Evolutionary conservation across 768 basidiomycete genomes (phyloP), one percentile per base, ranked within the genome.

Genomic region (Mycena sanguinolenta): DNA sequence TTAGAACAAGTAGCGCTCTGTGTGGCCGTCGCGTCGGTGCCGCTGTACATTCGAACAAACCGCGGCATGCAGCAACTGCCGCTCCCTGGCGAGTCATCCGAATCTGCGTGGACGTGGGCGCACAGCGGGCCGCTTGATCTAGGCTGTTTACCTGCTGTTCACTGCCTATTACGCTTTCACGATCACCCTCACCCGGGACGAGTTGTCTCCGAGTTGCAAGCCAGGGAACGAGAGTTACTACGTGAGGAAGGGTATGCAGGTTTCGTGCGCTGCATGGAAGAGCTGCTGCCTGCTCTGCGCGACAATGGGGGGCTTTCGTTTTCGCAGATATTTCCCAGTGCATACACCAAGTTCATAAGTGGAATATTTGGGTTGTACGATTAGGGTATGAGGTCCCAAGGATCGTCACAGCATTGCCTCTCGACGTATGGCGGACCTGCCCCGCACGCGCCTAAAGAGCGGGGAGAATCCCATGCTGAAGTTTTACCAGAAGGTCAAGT

Each of bases 401-500:
- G n/a, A n/a, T n/a, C n/a, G n/a, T n/a, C n/a, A n/a, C n/a, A n/a
- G n/a, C n/a, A n/a, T n/a, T n/a, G n/a, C 78, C 82, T 98, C 85
- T 87, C 89, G 76, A 91, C 92, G 55, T 99, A 95, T 77, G 96
- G 90, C 42, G n/a, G 91, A 95, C 69, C 76, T 95, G 38, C 83
- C 82, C 69, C 85, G 83, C 79, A 98, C 97, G 25, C 85, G 85
- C 53, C 80, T 96, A 63, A 84, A 83, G 70, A 96, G 89, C 78
- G 95, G 96, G 59, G 94, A 94, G 81, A 97, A 96, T 79, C 95
- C 96, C 9, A 85, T 98, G 86, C 76, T 96, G 65, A 90, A 92
- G 74, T 96, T 92, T 79, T 98, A 98, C 79, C 89, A 92, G 81
- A 98, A 98, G 82, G 96, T 96, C 70, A 96, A 96, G 80, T 91